These are phyloP conservation scores for Karstenula rhodostoma DNA, from an alignment of 2,329 filamentous ascomycete species.

Conservation along the genomic window DNA sequence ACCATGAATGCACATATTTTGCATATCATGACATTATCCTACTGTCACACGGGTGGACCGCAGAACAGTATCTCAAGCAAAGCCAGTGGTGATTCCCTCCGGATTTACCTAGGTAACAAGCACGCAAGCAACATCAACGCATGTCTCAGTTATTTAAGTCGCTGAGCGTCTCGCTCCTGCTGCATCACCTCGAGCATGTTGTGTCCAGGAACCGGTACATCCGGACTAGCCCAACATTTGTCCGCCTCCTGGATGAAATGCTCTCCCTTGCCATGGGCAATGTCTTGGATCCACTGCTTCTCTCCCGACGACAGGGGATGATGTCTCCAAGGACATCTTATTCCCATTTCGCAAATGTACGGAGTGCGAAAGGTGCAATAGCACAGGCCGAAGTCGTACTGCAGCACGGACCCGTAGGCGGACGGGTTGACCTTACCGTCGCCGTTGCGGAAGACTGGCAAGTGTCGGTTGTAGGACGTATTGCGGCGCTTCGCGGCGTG, in stretches of 20 bases:
- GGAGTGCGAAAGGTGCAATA: constrained; percentile 12
- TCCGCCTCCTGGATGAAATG: constrained; percentile 1
- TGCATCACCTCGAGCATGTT: constrained; percentile 12
- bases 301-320: constrained; percentile 1
- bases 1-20: no score
- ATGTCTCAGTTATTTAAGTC: not conserved
- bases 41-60: no score
- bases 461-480: not conserved
- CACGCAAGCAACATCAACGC: not conserved
- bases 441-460: constrained; percentile 5
- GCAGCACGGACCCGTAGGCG: constrained; percentile 1
- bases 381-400: constrained; percentile 12
- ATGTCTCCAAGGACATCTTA: constrained; percentile 11
- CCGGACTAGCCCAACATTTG: not conserved
- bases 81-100: not conserved
- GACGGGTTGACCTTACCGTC: constrained; percentile 15
- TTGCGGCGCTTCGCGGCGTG: not conserved
- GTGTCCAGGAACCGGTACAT: constrained; percentile 7
- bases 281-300: constrained; percentile 7
- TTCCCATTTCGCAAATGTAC: constrained; percentile 10
- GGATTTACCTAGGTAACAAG: not conserved
- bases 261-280: not conserved
- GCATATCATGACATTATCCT: no score
- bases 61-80: not conserved
- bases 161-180: not conserved